A percentile compares a stretch with the other conserved stretches of the same genome.
These are phyloP conservation scores for Ascoidea asiatica DNA, from an alignment of 805 yeast genomes.

Conservation along the genomic window DNA sequence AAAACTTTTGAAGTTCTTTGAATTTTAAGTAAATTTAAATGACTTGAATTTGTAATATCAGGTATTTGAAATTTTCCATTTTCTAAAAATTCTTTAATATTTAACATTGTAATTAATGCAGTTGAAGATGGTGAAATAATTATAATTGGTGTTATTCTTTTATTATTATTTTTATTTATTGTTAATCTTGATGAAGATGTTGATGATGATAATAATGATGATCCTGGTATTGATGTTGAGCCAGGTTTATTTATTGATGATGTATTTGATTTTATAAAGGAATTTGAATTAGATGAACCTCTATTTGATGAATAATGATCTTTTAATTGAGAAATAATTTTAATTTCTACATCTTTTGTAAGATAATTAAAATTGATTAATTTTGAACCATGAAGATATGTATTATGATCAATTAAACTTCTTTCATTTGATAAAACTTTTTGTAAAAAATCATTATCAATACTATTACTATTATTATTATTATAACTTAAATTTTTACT, in stretches of 20 bases:
- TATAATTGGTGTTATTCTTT: conserved; percentile 49
- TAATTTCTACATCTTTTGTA: conserved; percentile 50
- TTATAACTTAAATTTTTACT: background rate
- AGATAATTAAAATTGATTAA: conserved; percentile 55
- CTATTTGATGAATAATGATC: conserved; percentile 6
- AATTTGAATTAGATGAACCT: too few species aligned
- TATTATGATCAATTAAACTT: conserved; percentile 41
- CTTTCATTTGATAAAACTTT: conserved; percentile 23
- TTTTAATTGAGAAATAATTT: conserved; percentile 39
- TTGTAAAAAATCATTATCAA: conserved; percentile 9
- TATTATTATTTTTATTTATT: conserved; percentile 11
- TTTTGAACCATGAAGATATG: conserved; percentile 52
- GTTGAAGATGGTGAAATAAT: conserved; percentile 72
- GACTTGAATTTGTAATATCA: conserved; percentile 17
- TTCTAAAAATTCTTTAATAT: conserved; percentile 58
- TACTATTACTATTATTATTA: background rate
- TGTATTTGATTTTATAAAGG: too few species aligned
- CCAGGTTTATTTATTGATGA: too few species aligned
- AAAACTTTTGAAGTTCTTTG: conserved; percentile 42
- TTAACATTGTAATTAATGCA: conserved; percentile 48
- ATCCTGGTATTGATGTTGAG: too few species aligned
- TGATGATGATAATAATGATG: too few species aligned
- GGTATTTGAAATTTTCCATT: conserved; percentile 57
- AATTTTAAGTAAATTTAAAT: conserved; percentile 32
- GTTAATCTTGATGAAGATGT: background rate